Base-by-base conservation (phyloP, 441 rosid genomes). In the Brassica hybrid region DNA sequence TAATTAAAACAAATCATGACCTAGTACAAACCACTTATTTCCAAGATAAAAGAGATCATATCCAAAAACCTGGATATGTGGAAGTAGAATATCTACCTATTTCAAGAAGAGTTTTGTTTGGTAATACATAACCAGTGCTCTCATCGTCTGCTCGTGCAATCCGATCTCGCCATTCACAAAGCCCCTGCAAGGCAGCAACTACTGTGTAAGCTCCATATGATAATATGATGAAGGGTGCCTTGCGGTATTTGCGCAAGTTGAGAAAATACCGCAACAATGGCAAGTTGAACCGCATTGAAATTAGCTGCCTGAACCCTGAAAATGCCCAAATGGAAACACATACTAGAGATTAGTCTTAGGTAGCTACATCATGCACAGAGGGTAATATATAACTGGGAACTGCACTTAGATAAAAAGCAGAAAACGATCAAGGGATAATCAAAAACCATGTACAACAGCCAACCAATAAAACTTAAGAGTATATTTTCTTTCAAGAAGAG, bases 61-160 rank as follows among this genome's bases (percentile, higher is more conserved):
- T 2, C 71, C 61, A 60, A 61, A 21, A 65, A 12, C 50, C 34
- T 61, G 23, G 43, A 30, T 30, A 19, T 58, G 64, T 36, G 19
- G 7, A 18, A 27, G 74, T 69, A 27, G 71, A 73, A 54, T 71
- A 67, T 78, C 64, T 86, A 93, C 98, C 98, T 30, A 95, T 85
- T 75, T 91, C 94, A 81, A 93, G 82, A 74, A 95, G 97, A 71
- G 84, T 85, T 85, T 84, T 95, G 79, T 95, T 95, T 21, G 99
- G 97, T 80, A 95, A 81, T 79, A 95, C 85, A 82, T 81, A 95
- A 57, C 99, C 97, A 19, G 97, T 95, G 84, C 99, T 93, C 80
- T 95, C 99, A 79, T 95, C 99, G 77, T 91, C 89, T 56, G 84
- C 79, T 65, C 98, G 96, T 65, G 97, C 98, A 84, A 91, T 79